Evolutionary conservation across 306 rosid genomes (phyloP), one percentile per base, ranked within the genome.

Genomic region (Arachis hypogaea): DNA sequence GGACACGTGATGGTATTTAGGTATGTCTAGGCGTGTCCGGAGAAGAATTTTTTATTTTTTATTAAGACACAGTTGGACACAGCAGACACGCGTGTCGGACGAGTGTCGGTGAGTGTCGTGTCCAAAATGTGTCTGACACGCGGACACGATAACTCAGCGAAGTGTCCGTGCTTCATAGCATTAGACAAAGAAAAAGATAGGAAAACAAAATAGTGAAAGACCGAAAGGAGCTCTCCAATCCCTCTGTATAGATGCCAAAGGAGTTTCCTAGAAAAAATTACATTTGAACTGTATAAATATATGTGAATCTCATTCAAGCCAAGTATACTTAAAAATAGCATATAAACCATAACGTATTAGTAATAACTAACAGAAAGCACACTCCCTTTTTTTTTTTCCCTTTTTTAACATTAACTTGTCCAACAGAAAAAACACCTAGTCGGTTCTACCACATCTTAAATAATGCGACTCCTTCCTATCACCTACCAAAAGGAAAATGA

Each of bases 401-500:
- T 28, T 40, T 51, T 71, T 64, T 56, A 9, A 22, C 59, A 68
- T 45, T 69, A 66, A 91, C 98, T 78, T 93, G 97, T 81, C 98
- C 98, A 82, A 89, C 86, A 60, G 98, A 87, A 42, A 97, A 93
- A 74, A 91, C 98, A 68, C 98, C 98, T 81, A 89, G 81, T 91
- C 98, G 44, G 98, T 93, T 83, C 98, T 87, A 45, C 98, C 98
- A 84, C 98, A 91, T 86, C 98, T 88, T 38, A 97, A 91, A 85
- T 93, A 93, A 59, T 80, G 90, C 10, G 92, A 86, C 74, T 89
- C 96, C 88, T 91, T 93, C 83, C 73, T 89, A 84, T 88, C 94
- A 74, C 88, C 92, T 76, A 88, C 78, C 75, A 91, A 81, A 63
- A 91, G 88, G 14, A 14, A 14, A 14, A 14, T 14, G 14, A 14